phyloP scores from a whole-genome alignment of 768 basidiomycete genomes.

The Mycena amicta region DNA sequence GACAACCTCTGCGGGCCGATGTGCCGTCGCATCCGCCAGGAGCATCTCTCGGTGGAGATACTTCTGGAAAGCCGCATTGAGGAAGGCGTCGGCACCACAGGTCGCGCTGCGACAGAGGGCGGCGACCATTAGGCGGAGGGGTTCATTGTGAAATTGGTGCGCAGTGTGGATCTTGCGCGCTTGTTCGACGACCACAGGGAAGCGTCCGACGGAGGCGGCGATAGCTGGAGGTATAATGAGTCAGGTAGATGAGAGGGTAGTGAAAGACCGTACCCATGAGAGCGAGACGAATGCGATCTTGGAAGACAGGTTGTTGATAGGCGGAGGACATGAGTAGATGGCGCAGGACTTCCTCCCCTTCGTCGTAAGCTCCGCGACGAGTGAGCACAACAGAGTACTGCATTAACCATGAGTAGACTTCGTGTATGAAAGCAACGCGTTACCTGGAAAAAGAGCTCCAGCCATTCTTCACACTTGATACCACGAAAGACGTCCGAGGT shows the following conservation, averaged over 20 bases:
- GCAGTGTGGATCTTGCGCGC: constrained; percentile 71
- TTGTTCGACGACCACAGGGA: constrained; percentile 67
- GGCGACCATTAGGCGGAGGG: constrained; percentile 74
- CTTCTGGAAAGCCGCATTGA: constrained; percentile 79
- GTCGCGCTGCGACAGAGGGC: constrained; percentile 64
- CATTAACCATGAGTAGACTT: neutral
- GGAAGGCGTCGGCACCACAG: constrained; percentile 73
- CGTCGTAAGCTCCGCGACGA: constrained; percentile 58
- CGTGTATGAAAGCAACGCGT: constrained; percentile 18
- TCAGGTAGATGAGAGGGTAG: neutral
- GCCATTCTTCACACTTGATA: constrained; percentile 82
- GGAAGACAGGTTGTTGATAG: constrained; percentile 60
- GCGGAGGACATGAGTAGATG: constrained; percentile 78
- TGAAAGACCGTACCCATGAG: constrained; percentile 61
- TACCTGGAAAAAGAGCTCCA: constrained; percentile 84
- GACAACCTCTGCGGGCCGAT: constrained; percentile 58
- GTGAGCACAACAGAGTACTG: constrained; percentile 81
- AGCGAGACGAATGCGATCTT: constrained; percentile 75
- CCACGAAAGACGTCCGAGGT: constrained; percentile 77
- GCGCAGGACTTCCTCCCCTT: constrained; percentile 74
- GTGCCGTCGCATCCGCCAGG: constrained; percentile 64
- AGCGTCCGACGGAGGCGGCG: constrained; percentile 60
- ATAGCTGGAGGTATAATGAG: constrained; percentile 56
- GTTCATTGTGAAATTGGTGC: constrained; percentile 88
- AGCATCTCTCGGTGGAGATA: constrained; percentile 81